A percentile compares a stretch with the other conserved stretches of the same genome.
phyloP scores from a whole-genome alignment of 768 basidiomycete species.

The Neoboletus subvelutipes region DNA sequence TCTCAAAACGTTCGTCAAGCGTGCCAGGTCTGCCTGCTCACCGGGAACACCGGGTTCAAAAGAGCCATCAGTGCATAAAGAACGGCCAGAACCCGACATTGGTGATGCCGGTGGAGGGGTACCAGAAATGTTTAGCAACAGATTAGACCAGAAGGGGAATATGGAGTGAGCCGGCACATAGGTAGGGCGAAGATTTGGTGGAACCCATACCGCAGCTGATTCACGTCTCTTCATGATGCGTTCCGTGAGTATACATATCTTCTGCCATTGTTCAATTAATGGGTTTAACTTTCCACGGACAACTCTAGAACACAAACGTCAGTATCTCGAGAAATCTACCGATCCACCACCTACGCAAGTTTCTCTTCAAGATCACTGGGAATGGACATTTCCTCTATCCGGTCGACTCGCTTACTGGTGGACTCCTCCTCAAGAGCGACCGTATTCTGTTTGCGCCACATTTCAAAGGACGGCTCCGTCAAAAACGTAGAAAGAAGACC shows the following conservation, averaged over 20 bases:
- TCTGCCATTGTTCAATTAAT: conserved; percentile 90
- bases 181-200: conserved; percentile 58
- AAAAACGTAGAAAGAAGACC: conserved; percentile 80
- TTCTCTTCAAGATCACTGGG: conserved; percentile 93
- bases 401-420: conserved; percentile 70
- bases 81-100: conserved; percentile 14
- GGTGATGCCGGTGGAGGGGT: conserved; percentile 24
- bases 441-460: conserved; percentile 77
- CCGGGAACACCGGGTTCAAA: conserved; percentile 31
- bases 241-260: conserved; percentile 83
- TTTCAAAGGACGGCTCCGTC: conserved; percentile 79
- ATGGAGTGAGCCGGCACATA: conserved; percentile 70
- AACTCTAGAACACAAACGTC: conserved; percentile 43
- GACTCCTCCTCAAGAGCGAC: conserved; percentile 90
- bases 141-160: conserved; percentile 49
- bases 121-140: conserved; percentile 34
- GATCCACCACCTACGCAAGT: conserved; percentile 53
- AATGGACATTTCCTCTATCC: conserved; percentile 86
- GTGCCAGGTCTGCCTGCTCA: conserved; percentile 76
- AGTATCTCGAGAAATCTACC: background rate
- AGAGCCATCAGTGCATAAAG: conserved; percentile 8
- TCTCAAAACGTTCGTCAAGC: conserved; percentile 79
- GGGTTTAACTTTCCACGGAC: conserved; percentile 74
- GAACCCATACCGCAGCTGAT: conserved; percentile 83
- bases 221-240: conserved; percentile 87